Conservation (phyloP, 345 rosid genomes). For the Nasturtium officinale region DNA sequence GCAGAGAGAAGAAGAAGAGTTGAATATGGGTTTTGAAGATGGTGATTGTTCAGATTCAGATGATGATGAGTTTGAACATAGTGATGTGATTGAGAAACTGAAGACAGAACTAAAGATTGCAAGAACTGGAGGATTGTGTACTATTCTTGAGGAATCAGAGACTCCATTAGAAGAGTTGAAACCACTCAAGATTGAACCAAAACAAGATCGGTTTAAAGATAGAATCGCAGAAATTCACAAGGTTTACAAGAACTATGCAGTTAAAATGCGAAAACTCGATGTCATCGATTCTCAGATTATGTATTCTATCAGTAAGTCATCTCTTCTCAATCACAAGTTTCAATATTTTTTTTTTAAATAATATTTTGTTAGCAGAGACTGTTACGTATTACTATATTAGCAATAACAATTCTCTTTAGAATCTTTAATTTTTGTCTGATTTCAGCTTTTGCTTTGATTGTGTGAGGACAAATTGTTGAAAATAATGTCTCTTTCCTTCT, state of each 20-base stretch:
- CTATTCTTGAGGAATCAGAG: constrained; percentile 79
- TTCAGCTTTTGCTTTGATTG: constrained; percentile 20
- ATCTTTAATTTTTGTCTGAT: constrained; percentile 10
- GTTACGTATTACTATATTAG: not conserved
- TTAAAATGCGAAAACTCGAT: constrained; percentile 77
- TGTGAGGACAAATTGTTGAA: constrained; percentile 15
- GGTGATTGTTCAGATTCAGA: constrained; percentile 38
- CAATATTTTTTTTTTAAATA: not conserved
- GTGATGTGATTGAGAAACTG: constrained; percentile 64
- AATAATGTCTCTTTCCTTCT: constrained; percentile 26
- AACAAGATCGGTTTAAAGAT: constrained; percentile 51
- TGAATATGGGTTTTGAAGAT: constrained; percentile 22
- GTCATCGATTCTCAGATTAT: constrained; percentile 70
- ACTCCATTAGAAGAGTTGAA: constrained; percentile 50
- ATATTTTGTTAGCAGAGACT: not conserved
- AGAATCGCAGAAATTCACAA: constrained; percentile 56
- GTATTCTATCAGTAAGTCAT: constrained; percentile 69
- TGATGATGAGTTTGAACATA: constrained; percentile 52
- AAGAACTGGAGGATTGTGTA: constrained; percentile 78
- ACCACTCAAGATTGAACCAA: constrained; percentile 61
- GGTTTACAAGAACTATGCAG: constrained; percentile 62
- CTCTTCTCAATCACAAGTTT: constrained; percentile 7
- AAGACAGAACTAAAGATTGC: constrained; percentile 62
- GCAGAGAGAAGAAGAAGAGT: constrained; percentile 34
- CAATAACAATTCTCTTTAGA: constrained; percentile 20